A percentile compares a stretch with the other conserved stretches of the same genome.
Evolutionary conservation across 2,329 filamentous ascomycete genomes (phyloP).

Genomic region (Sporothrix inflata): DNA sequence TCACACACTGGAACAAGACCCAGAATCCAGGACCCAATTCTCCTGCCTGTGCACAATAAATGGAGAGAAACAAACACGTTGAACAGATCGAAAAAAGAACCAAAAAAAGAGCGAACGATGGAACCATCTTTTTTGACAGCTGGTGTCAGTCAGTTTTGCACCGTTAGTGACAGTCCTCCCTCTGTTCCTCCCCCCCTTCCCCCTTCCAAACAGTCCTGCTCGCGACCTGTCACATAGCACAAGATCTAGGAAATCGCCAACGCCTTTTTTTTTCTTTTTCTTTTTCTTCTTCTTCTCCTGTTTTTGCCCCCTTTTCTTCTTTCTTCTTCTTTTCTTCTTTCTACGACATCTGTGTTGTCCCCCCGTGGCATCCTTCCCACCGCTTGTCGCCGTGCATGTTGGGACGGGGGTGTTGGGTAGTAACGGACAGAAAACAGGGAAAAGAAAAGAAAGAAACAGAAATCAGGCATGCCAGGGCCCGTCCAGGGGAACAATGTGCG

Average conservation of each 20-base stretch:
- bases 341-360: neutral
- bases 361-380: neutral
- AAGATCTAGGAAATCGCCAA: slow-evolving; percentile 51
- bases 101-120: neutral
- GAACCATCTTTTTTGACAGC: neutral
- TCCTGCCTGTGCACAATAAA: neutral
- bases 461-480: neutral
- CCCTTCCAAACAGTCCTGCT: slow-evolving; percentile 31
- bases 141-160: slow-evolving; percentile 29
- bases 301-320: neutral
- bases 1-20: neutral
- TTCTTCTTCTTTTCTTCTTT: neutral
- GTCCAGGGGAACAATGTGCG: neutral
- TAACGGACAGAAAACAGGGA: neutral
- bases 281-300: neutral
- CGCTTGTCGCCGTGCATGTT: neutral
- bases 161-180: neutral
- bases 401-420: neutral
- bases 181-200: neutral
- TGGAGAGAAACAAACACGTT: neutral
- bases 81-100: neutral
- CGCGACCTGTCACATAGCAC: slow-evolving; percentile 55
- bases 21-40: neutral
- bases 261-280: slow-evolving; percentile 31
- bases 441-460: neutral